phyloP scores from a whole-genome alignment of 768 basidiomycete genomes.

The Panellus pusillus region DNA sequence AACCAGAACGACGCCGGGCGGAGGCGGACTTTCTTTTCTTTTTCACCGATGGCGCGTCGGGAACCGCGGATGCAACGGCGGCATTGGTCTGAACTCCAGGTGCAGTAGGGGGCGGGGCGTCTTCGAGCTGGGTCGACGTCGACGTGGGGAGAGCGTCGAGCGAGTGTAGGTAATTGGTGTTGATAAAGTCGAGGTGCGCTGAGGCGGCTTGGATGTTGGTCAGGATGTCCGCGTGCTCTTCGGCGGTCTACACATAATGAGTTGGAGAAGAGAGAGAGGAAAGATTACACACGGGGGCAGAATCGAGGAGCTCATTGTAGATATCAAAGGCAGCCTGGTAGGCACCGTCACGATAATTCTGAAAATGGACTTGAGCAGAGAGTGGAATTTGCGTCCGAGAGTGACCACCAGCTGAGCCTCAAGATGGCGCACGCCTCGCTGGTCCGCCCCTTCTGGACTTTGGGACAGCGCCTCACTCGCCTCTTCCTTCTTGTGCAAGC shows the following conservation, averaged over 20 bases:
- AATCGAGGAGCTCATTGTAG: constrained; percentile 80
- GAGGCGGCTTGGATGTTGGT: constrained; percentile 84
- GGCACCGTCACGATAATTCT: constrained; percentile 78
- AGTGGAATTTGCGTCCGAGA: too few relatives aligned
- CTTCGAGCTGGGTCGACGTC: constrained; percentile 52
- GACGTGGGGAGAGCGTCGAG: constrained; percentile 60
- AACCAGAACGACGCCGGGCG: constrained; percentile 76
- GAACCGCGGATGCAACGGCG: constrained; percentile 31
- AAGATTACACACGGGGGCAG: constrained; percentile 60
- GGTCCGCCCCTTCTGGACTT: constrained; percentile 37
- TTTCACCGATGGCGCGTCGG: constrained; percentile 28
- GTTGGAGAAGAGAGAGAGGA: background rate
- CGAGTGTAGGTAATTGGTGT: constrained; percentile 61
- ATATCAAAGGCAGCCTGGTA: constrained; percentile 74
- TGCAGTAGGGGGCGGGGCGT: constrained; percentile 58
- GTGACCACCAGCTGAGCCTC: constrained; percentile 78
- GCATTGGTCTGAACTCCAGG: constrained; percentile 28
- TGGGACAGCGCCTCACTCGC: constrained; percentile 51
- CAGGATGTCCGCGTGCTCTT: constrained; percentile 85
- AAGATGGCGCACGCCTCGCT: constrained; percentile 72
- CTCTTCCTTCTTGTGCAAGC: constrained; percentile 74
- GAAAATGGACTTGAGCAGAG: too few relatives aligned
- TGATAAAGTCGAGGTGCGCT: constrained; percentile 82
- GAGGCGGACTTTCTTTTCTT: constrained; percentile 56
- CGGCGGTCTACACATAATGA: constrained; percentile 57